These are phyloP conservation scores for Mycosphaerella arachidis DNA, from an alignment of 2,329 filamentous ascomycete genomes.

Conservation along the genomic window DNA sequence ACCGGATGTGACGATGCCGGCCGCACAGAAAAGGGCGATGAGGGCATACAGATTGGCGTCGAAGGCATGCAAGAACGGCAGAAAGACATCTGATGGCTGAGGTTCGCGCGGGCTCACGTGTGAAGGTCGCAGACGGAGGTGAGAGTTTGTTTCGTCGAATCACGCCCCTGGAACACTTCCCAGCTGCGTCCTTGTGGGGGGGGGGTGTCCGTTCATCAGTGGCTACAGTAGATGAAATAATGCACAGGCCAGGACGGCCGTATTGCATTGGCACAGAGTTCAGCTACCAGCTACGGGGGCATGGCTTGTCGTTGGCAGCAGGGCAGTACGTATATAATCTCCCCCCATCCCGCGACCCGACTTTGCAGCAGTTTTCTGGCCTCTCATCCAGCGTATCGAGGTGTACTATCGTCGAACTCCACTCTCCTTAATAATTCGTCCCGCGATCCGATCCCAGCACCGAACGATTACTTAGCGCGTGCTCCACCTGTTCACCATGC, in stretches of 20 bases:
- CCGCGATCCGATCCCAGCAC: not conserved
- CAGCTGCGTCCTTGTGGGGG: not conserved
- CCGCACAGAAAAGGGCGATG: not conserved
- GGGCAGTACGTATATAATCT: not conserved
- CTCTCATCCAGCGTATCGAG: not conserved
- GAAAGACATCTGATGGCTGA: not conserved
- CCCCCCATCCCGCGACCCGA: not conserved
- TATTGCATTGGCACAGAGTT: not conserved
- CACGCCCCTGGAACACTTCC: not conserved
- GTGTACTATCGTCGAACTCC: not conserved
- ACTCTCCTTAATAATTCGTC: not conserved
- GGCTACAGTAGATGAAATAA: not conserved
- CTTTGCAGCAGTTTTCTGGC: not conserved
- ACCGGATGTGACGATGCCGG: not conserved
- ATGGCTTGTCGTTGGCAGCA: not conserved
- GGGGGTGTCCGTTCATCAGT: too few relatives aligned
- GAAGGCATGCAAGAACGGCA: not conserved
- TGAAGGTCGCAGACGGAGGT: too few relatives aligned
- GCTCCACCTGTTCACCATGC: constrained; percentile 16
- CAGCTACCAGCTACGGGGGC: not conserved
- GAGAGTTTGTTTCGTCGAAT: not conserved
- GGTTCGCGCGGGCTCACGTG: not conserved
- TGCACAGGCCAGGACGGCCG: not conserved
- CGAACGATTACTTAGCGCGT: not conserved
- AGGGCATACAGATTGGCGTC: not conserved